Percentiles rank a stretch among this genome's conserved stretches.
Evolutionary conservation across 2,329 filamentous ascomycete genomes (phyloP).

Genomic region (Cryphonectria radicalis): DNA sequence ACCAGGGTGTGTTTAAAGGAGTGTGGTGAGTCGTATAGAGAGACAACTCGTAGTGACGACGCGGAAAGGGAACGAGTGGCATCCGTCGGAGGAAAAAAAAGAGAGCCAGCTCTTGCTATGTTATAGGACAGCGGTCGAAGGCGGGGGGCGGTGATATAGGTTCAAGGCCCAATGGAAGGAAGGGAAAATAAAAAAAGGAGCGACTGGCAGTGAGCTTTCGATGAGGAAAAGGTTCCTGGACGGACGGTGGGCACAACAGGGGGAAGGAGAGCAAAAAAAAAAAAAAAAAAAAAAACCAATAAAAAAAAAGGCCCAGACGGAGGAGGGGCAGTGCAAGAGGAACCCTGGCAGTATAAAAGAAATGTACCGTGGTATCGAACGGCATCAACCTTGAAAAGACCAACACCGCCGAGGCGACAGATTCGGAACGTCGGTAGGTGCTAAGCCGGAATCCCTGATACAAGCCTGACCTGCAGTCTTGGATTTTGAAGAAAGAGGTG

Average conservation of each 20-base stretch:
- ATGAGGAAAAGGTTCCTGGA: slow-evolving; percentile 37
- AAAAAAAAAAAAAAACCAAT: no score
- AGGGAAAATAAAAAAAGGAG: slow-evolving; percentile 45
- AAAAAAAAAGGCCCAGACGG: slow-evolving; percentile 43
- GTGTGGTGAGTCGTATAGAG: slow-evolving; percentile 48
- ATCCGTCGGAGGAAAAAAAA: slow-evolving; percentile 45
- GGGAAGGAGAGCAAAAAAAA: slow-evolving; percentile 44
- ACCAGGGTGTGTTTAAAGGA: slow-evolving; percentile 41
- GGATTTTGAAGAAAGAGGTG: slow-evolving; percentile 32
- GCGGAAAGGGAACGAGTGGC: slow-evolving; percentile 38
- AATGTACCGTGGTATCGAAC: slow-evolving; percentile 47
- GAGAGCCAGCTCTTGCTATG: slow-evolving; percentile 61
- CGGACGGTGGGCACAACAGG: slow-evolving; percentile 44
- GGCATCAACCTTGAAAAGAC: slow-evolving; percentile 45
- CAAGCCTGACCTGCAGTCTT: slow-evolving; percentile 43
- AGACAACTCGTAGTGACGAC: slow-evolving; percentile 45
- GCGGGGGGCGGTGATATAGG: slow-evolving; percentile 43
- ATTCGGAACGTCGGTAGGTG: slow-evolving; percentile 57
- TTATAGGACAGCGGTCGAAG: slow-evolving; percentile 52
- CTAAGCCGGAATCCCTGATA: slow-evolving; percentile 56
- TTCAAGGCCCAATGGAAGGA: slow-evolving; percentile 34
- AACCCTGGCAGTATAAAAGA: slow-evolving; percentile 58
- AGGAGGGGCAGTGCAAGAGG: slow-evolving; percentile 55
- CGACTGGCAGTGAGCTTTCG: slow-evolving; percentile 48
- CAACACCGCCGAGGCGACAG: slow-evolving; percentile 48